Base-by-base conservation (phyloP, 1,139 yeast genomes). In the Saccharomyces hybrid region DNA sequence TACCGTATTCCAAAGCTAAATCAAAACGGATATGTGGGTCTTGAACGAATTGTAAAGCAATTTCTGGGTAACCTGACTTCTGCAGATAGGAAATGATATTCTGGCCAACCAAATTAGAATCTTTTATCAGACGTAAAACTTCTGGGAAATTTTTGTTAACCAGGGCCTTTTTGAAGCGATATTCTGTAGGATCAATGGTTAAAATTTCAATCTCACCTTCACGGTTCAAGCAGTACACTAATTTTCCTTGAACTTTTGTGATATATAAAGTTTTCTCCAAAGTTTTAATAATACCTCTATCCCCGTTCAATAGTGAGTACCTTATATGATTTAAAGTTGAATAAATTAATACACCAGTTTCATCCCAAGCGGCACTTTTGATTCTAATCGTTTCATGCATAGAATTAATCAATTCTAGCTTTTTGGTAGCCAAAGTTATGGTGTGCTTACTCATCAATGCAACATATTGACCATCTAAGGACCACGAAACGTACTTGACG, bases 351-450 rank as follows among this genome's bases (percentile, higher is more conserved):
- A 95, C 96, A 50, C 95, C 95, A 50, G 88, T 78, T 64, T 90
- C 97, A 70, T 93, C 99, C 98, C 98, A 95, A 11, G 96, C 90
- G 50, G 97, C 98, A 74, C 96, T 85, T 76, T 95, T 95, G 66
- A 95, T 89, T 71, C 99, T 81, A 63, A 95, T 93, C 4, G 99
- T 93, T 74, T 95, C 99, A 69, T 91, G 98, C 81, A 91, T 80
- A 4, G 96, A 84, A 53, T 93, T 85, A 47, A 90, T 78, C 59
- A 84, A 75, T 68, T 89, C 90, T 64, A 93, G 79, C 61, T 83
- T 84, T 70, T 82, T 86, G 64, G 83, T 85, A 32, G 89, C 96
- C 64, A 93, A 84, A 8, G 96, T 87, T 62, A 95, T 88, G 29
- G 95, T 87, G 73, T 95, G 99, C 70, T 93, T 95, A 28, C 96